Base-by-base conservation (phyloP, 129 eudicot species). In the Dittrichia graveolens region DNA sequence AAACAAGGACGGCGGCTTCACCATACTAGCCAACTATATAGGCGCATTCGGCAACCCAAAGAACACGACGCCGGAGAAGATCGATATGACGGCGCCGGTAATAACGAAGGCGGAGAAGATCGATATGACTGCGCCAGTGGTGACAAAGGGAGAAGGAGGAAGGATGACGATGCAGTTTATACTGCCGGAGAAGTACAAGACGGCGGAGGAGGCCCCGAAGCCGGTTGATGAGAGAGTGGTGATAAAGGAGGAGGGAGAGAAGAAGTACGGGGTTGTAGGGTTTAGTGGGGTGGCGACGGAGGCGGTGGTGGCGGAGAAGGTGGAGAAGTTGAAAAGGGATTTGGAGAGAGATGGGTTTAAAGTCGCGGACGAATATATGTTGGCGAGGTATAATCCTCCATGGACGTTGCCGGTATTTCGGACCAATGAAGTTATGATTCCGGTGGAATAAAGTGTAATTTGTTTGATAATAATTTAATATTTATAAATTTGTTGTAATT, bases 171-270 rank as follows among this genome's bases (percentile, higher is more conserved):
- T 90, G 98, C 84, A 71, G 69, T 94, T 94, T 54, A 76, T 78
- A 44, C 45, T 94, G 84, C 93, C 91, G 78, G 76, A 79, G 60
- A 87, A 85, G 90, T 93, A 89, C 6, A 48, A 19, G 8, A 82
- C 15, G 62, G 98, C 79, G 15, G 91, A 84, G 89, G 98, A 87
- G 47, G 92, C 95, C 52, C 98, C 98, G 75, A 62, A 8, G 91
- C 92, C 95, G 75, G 73, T 85, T 86, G 98, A 94, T 19, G 97
- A 94, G 85, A 82, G 98, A 81, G 98, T 94, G 88, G 97, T 85
- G 91, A 66, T 94, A 4, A 84, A 60, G 83, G 97, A 85, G 67
- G 93, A 82, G 46, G 93, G 85, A 61, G 96, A 84, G 79, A 88
- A 71, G 83, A 94, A 82, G 76, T 88, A 82, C 43, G 98, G 83